Percentiles rank a stretch among this genome's conserved stretches.
These are phyloP conservation scores for Pythium periplocum DNA, from an alignment of 352 stramenopile species.

Conservation along the genomic window DNA sequence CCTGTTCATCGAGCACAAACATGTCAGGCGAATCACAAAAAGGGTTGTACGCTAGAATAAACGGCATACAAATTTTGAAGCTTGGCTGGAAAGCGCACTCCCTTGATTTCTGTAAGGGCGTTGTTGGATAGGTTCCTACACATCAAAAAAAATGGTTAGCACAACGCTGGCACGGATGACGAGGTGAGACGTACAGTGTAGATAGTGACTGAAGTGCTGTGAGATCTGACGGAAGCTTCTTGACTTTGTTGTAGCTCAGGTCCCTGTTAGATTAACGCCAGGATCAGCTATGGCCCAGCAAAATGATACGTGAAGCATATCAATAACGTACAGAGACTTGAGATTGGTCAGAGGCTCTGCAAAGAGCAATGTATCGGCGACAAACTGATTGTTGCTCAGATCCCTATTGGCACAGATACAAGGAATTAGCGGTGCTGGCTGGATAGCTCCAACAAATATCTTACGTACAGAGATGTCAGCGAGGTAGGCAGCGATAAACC, in stretches of 20 bases:
- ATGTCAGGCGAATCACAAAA: slow-evolving; percentile 6
- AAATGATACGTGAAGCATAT: background rate
- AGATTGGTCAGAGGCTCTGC: slow-evolving; percentile 18
- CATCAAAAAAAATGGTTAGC: slow-evolving; percentile 1
- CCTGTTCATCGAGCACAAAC: slow-evolving; percentile 7
- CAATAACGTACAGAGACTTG: slow-evolving; percentile 26
- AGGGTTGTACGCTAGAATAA: too few relatives aligned
- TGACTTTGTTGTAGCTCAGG: slow-evolving; percentile 51
- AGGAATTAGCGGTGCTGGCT: too few relatives aligned
- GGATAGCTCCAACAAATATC: background rate
- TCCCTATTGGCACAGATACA: background rate
- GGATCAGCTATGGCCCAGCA: background rate
- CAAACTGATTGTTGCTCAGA: background rate
- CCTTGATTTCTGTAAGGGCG: slow-evolving; percentile 37
- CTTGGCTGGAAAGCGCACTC: slow-evolving; percentile 45
- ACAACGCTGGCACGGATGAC: background rate
- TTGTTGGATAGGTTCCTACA: slow-evolving; percentile 61
- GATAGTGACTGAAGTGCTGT: background rate
- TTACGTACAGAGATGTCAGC: background rate
- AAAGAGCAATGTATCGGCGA: background rate
- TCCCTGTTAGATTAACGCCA: slow-evolving; percentile 30
- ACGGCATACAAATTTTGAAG: slow-evolving; percentile 29
- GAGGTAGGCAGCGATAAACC: background rate
- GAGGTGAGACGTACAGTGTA: slow-evolving; percentile 31
- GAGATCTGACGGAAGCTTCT: slow-evolving; percentile 21